phyloP scores from a whole-genome alignment of 331 rosid genomes.

The Malus hybrid region DNA sequence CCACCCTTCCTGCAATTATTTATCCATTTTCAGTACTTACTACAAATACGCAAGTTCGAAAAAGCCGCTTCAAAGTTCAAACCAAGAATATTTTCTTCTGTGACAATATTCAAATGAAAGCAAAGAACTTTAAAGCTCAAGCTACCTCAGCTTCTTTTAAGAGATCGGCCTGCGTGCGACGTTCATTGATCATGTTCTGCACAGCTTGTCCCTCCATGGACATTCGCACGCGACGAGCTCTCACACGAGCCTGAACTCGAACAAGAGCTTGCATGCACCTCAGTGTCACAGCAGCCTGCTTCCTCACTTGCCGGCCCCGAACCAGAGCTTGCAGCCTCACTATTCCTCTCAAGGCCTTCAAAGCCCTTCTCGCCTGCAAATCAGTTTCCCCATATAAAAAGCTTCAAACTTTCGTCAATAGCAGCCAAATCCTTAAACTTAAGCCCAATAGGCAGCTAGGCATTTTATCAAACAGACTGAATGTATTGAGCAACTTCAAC shows the following conservation, averaged over 20 bases:
- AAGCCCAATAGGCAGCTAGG: not conserved
- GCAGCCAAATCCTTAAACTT: not conserved
- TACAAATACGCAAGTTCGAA: too few relatives aligned
- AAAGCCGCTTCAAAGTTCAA: not conserved
- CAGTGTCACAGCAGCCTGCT: constrained; percentile 93
- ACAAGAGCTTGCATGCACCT: constrained; percentile 98
- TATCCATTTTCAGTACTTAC: too few relatives aligned
- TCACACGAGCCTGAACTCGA: constrained; percentile 89
- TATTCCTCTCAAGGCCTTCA: constrained; percentile 87
- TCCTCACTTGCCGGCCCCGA: constrained; percentile 87
- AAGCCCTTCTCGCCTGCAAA: constrained; percentile 88
- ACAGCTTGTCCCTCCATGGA: constrained; percentile 90
- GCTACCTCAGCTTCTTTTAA: constrained; percentile 84
- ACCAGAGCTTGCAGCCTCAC: constrained; percentile 97
- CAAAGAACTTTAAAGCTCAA: not conserved
- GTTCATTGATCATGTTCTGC: constrained; percentile 58
- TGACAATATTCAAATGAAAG: not conserved
- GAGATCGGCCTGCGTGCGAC: constrained; percentile 60
- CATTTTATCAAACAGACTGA: not conserved
- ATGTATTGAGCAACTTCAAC: too few relatives aligned
- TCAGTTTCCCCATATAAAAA: not conserved
- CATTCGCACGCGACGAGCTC: constrained; percentile 93
- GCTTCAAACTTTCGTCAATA: not conserved
- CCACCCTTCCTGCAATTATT: constrained; percentile 76
- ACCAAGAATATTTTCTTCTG: not conserved